Evolutionary conservation across 1,139 yeast species (phyloP).

Genomic region (Spathaspora sp.): DNA sequence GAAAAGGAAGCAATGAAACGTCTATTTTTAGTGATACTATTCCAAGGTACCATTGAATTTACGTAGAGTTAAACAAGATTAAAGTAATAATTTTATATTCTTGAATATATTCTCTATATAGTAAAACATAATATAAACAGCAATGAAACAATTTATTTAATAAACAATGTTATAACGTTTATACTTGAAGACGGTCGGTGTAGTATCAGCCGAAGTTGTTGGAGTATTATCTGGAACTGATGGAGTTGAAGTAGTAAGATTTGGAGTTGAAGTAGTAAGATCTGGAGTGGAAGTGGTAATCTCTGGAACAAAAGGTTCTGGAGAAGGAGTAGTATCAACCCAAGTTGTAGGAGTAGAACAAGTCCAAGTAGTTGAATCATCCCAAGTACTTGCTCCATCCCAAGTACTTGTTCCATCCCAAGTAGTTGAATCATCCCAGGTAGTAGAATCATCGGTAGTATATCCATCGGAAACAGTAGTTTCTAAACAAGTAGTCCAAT

Average conservation of each 20-base stretch:
- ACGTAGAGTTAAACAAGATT: not conserved
- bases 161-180: not conserved
- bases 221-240: not conserved
- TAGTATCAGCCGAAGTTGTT: not conserved
- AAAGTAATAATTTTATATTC: not conserved
- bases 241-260: not conserved
- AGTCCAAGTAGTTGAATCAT: not conserved
- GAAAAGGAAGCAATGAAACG: too few relatives aligned
- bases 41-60: not conserved
- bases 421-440: not conserved
- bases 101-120: not conserved
- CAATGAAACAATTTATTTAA: not conserved
- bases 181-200: not conserved
- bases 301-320: not conserved
- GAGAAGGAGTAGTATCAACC: not conserved
- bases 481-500: not conserved
- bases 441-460: not conserved
- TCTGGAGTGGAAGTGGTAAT: not conserved
- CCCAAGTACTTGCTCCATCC: not conserved
- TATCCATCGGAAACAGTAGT: not conserved
- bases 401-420: not conserved
- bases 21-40: not conserved
- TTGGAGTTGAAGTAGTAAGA: not conserved
- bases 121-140: too few relatives aligned
- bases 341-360: not conserved